These are phyloP conservation scores for Eucalyptus tenuipes DNA, from an alignment of 345 rosid species.

Conservation along the genomic window DNA sequence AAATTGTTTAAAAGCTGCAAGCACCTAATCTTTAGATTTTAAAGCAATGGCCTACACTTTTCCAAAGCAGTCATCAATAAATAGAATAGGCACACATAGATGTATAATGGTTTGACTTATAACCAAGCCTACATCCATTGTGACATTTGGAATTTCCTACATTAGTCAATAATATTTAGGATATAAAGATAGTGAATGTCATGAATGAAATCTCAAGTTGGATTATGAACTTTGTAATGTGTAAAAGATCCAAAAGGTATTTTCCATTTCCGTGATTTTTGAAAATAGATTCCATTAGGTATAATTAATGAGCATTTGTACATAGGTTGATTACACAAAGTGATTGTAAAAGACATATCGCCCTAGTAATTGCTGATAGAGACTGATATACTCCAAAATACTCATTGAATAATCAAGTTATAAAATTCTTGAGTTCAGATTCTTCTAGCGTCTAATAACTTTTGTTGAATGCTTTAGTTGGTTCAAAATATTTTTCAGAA, in stretches of 20 bases:
- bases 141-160: not conserved
- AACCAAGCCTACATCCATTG: not conserved
- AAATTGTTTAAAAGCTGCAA: no score
- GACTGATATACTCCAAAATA: not conserved
- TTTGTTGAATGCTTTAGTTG: not conserved
- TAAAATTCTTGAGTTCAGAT: not conserved
- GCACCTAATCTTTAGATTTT: no score
- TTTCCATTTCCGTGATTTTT: not conserved
- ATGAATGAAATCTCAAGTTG: not conserved
- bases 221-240: not conserved
- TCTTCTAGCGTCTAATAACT: not conserved
- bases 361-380: not conserved
- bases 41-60: no score
- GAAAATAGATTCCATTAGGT: not conserved
- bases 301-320: no score
- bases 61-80: no score
- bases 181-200: not conserved
- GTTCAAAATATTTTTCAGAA: no score
- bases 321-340: not conserved
- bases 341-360: not conserved
- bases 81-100: not conserved
- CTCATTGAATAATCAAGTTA: not conserved
- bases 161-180: not conserved
- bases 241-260: not conserved
- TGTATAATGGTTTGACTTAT: not conserved